Evolutionary conservation across 1,284 basidiomycete species (phyloP), one percentile per base, ranked within the genome.

Genomic region (Heliocybe sulcata): DNA sequence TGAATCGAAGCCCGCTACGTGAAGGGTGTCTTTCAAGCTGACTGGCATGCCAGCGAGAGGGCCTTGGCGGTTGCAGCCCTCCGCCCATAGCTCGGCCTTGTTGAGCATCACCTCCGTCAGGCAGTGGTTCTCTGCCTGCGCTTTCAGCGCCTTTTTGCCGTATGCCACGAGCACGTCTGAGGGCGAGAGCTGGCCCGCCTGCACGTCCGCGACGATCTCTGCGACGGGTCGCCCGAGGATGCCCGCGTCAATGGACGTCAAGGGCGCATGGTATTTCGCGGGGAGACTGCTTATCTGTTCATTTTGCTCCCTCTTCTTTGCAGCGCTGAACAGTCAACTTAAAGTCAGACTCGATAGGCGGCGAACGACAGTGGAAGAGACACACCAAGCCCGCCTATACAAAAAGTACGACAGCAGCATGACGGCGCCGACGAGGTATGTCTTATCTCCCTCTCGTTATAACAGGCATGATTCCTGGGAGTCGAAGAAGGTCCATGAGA

Each of bases 101-200:
- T 66, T 57, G 45, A 81, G 74, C 66, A 83, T 74, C 31, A 83
- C 66, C 63, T 82, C 80, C 2, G 81, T 81, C 56, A 82, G 69
- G 60, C 81, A 83, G 62, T 83, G 83, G 16, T 79, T 81, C 50
- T 67, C 72, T 26, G 65, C 66, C 58, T 83, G 80, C 8, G 80
- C 80, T 45, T 70, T 64, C 19, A 82, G 64, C 0, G 80, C 74
- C 62, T 76, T 73, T 63, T 81, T 80, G 22, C 72, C 70, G 59
- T 79, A 83, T 0, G 77, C 76, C 2, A 63, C 65, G 23, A 83
- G 63, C 31, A 81, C 65, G 27, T 75, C 71, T 2, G 64, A 50
- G 1, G 81, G 74, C 26, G 71, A 67, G 38, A 74, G 63, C 1
- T 61, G 58, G 3, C 75, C 75, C 1, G 63, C 59, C 52, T 76